phyloP scores from a whole-genome alignment of 2,329 filamentous ascomycete genomes.

The Aspergillus jensenii region DNA sequence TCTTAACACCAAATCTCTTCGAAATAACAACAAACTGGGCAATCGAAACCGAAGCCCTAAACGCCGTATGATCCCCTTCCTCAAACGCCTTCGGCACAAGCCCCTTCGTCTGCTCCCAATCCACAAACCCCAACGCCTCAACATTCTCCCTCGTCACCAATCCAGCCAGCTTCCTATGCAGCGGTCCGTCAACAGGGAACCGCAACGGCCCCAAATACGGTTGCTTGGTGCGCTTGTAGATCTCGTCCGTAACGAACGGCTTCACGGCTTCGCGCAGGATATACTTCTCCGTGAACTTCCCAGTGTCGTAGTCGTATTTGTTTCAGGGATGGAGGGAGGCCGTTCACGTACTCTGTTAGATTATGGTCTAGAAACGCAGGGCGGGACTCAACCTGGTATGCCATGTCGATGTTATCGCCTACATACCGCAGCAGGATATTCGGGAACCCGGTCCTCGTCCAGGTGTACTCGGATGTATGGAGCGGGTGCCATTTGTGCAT shows the following conservation, averaged over 20 bases:
- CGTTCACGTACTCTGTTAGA: constrained; percentile 30
- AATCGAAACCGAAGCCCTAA: constrained; percentile 36
- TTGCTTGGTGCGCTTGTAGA: constrained; percentile 52
- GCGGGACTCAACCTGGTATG: constrained; percentile 27
- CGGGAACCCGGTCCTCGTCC: constrained; percentile 3
- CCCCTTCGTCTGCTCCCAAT: constrained; percentile 29
- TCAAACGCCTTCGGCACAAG: constrained; percentile 30
- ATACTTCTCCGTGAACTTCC: constrained; percentile 48
- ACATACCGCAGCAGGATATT: constrained; percentile 16
- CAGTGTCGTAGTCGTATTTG: constrained; percentile 12
- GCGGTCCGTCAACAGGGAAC: constrained; percentile 45
- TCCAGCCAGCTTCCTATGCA: constrained; percentile 34
- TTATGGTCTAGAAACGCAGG: constrained; percentile 33
- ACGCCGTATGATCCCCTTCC: constrained; percentile 4
- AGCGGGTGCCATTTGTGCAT: constrained; percentile 40
- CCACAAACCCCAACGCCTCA: constrained; percentile 41
- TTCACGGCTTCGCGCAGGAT: constrained; percentile 52
- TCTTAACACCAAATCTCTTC: constrained; percentile 44
- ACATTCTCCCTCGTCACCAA: constrained; percentile 40
- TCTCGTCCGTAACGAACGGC: constrained; percentile 53
- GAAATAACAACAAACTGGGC: constrained; percentile 47
- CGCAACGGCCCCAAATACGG: constrained; percentile 49
- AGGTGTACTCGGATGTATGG: constrained; percentile 17
- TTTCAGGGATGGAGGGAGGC: constrained; percentile 31
- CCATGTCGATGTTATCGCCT: constrained; percentile 25